Percentiles rank a stretch among this genome's conserved stretches.
Evolutionary conservation across 169 alveolate species (phyloP).

Genomic region (Plasmodium billcollinsi): DNA sequence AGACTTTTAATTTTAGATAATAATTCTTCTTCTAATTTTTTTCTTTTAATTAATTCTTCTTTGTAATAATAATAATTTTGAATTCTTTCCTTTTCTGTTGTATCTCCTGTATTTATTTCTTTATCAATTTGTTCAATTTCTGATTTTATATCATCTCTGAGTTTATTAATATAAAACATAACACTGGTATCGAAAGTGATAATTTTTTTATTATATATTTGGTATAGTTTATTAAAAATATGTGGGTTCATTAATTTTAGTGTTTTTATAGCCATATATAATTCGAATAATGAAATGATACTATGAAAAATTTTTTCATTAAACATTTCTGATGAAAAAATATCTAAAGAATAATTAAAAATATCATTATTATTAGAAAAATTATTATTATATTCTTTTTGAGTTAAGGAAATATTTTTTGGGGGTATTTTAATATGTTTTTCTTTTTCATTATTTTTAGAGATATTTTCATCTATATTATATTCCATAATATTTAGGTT

Average conservation of each 20-base stretch:
- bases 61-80: slow-evolving; percentile 64
- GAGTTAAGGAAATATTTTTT: slow-evolving; percentile 10
- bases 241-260: slow-evolving; percentile 37
- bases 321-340: slow-evolving; percentile 74
- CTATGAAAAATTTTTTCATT: slow-evolving; percentile 41
- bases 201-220: slow-evolving; percentile 61
- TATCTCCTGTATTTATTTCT: slow-evolving; percentile 37
- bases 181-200: slow-evolving; percentile 40
- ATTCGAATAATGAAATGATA: slow-evolving; percentile 62
- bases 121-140: slow-evolving; percentile 65
- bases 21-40: slow-evolving; percentile 59
- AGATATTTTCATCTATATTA: slow-evolving; percentile 25
- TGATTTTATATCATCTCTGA: slow-evolving; percentile 60
- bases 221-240: slow-evolving; percentile 36
- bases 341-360: slow-evolving; percentile 46
- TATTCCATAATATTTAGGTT: neutral
- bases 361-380: slow-evolving; percentile 3
- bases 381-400: neutral
- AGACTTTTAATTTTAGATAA: slow-evolving; percentile 25
- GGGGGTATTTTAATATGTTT: slow-evolving; percentile 10
- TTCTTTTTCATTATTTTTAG: slow-evolving; percentile 10
- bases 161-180: slow-evolving; percentile 44
- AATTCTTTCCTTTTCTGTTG: slow-evolving; percentile 33
- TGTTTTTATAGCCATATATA: slow-evolving; percentile 60
- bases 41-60: slow-evolving; percentile 68